Evolutionary conservation across 306 rosid genomes (phyloP), one percentile per base, ranked within the genome.

Genomic region (Cicer yamashitae): DNA sequence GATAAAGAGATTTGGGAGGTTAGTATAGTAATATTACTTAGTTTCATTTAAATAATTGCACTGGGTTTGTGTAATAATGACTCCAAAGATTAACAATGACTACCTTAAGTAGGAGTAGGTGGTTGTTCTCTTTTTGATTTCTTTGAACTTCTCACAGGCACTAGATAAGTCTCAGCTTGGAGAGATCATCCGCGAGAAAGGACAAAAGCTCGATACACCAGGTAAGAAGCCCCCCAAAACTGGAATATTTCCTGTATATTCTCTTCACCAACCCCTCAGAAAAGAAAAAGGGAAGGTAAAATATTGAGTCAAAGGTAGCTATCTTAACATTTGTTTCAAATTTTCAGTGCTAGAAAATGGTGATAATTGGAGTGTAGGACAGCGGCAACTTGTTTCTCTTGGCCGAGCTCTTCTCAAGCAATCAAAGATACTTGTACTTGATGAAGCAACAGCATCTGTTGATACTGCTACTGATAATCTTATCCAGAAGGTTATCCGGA

Each of bases 361-460:
- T 78, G 99, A 94, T 83, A 94, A 94, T 67, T 94, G 99, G 99
- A 94, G 97, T 70, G 97, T 92, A 64, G 97, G 99, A 46, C 99
- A 94, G 84, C 86, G 99, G 70, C 99, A 94, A 79, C 99, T 94
- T 63, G 96, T 94, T 71, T 83, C 99, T 30, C 77, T 94, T 37
- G 99, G 99, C 58, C 89, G 99, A 65, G 96, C 97, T 47, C 86
- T 94, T 54, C 93, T 94, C 57, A 91, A 89, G 88, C 97, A 92
- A 79, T 94, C 97, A 50, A 91, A 82, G 75, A 89, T 94, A 83
- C 89, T 92, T 81, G 99, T 94, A 14, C 97, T 92, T 13, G 99
- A 94, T 79, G 97, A 92, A 84, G 99, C 97, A 59, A 92, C 99
- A 3, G 97, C 99, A 63, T 94, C 97, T 2, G 99, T 94, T 67